Percentiles rank a stretch among this genome's conserved stretches.
These are phyloP conservation scores for Colletotrichum plurivorum DNA, from an alignment of 2,329 filamentous ascomycete species.

Conservation along the genomic window DNA sequence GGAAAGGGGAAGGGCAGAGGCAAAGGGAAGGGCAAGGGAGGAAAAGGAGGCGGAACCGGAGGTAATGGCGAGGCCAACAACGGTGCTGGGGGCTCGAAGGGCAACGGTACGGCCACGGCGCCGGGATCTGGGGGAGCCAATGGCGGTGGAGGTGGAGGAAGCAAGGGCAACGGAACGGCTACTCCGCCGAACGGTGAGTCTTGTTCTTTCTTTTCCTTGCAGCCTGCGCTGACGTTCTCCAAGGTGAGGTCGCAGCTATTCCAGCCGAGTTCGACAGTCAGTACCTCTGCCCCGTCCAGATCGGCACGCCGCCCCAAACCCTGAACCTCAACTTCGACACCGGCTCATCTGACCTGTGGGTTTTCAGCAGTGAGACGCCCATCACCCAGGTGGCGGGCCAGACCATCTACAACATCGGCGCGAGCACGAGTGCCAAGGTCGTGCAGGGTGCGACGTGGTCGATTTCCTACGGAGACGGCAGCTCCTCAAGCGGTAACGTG, in stretches of 20 bases:
- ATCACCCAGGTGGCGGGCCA: constrained; percentile 53
- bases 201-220: not conserved
- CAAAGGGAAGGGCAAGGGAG: constrained; percentile 12
- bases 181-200: not conserved
- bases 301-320: constrained; percentile 64
- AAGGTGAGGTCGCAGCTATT: constrained; percentile 56
- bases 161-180: not conserved
- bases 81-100: constrained; percentile 24
- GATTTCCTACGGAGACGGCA: constrained; percentile 61
- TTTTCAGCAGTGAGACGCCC: constrained; percentile 60
- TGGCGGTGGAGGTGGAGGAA: not conserved
- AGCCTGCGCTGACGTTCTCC: constrained; percentile 38
- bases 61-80: constrained; percentile 5
- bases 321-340: constrained; percentile 59
- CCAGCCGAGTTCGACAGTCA: constrained; percentile 63
- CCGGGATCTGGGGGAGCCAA: not conserved
- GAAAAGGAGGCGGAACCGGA: constrained; percentile 13
- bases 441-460: constrained; percentile 55
- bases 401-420: constrained; percentile 54
- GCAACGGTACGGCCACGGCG: constrained; percentile 22
- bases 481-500: constrained; percentile 57
- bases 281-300: constrained; percentile 70
- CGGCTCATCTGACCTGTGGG: constrained; percentile 62
- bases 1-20: constrained; percentile 11
- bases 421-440: constrained; percentile 55